Evolutionary conservation across 2,329 filamentous ascomycete genomes (phyloP).

Genomic region (Aspergillus amoenus): DNA sequence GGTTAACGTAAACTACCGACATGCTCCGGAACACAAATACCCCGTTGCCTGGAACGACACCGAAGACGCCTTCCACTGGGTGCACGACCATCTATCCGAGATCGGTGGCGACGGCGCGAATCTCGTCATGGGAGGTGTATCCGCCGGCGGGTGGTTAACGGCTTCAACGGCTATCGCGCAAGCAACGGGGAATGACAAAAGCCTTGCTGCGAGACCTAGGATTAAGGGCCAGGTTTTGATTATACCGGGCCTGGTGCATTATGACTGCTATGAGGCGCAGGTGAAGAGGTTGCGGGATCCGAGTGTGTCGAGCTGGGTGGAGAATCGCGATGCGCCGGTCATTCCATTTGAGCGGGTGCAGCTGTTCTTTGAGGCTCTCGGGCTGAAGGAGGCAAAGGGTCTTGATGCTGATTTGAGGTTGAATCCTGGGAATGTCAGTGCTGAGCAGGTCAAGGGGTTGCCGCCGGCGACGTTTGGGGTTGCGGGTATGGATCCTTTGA

Average conservation of each 20-base stretch:
- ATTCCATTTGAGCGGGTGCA: conserved; percentile 42
- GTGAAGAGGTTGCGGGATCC: conserved; percentile 39
- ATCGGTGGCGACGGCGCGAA: conserved; percentile 41
- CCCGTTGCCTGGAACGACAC: conserved; percentile 55
- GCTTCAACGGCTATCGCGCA: conserved; percentile 45
- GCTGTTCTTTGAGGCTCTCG: conserved; percentile 30
- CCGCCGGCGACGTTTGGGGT: conserved; percentile 49
- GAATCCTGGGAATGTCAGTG: conserved; percentile 40
- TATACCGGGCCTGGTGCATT: conserved; percentile 49
- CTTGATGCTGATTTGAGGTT: conserved; percentile 39
- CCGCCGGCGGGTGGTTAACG: conserved; percentile 48
- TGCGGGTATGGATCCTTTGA: conserved; percentile 48
- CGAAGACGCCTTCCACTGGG: conserved; percentile 57
- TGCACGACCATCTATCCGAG: conserved; percentile 44
- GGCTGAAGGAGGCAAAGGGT: conserved; percentile 21
- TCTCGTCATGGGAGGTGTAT: conserved; percentile 51
- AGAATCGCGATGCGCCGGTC: conserved; percentile 52
- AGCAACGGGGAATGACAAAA: conserved; percentile 27
- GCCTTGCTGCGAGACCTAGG: conserved; percentile 20
- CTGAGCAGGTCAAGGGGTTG: conserved; percentile 38
- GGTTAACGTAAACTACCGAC: conserved; percentile 59
- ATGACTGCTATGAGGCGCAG: conserved; percentile 35
- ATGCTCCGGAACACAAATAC: conserved; percentile 55
- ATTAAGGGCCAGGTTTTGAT: conserved; percentile 54
- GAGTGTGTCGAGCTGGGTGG: conserved; percentile 45